phyloP scores from a whole-genome alignment of 139 green algal species.

The Closterium sp. region DNA sequence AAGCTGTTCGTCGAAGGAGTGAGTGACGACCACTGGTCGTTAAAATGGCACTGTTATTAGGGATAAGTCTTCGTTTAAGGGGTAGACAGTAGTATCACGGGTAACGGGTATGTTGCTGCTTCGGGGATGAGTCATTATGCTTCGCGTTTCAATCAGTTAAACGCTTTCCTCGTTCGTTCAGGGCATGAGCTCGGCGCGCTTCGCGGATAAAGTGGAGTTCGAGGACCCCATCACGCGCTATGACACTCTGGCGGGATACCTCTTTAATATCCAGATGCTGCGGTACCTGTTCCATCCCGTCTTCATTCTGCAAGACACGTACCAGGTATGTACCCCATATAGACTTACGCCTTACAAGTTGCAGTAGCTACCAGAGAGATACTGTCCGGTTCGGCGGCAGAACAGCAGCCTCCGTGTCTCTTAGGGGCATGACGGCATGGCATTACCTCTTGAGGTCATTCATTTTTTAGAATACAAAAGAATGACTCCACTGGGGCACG shows the following conservation, averaged over 20 bases:
- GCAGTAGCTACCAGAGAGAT: neutral
- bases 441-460: neutral
- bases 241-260: conserved; percentile 63
- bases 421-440: neutral
- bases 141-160: neutral
- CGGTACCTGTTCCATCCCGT: conserved; percentile 66
- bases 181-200: conserved; percentile 18
- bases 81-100: neutral
- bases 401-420: neutral
- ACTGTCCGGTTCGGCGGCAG: neutral
- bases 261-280: conserved; percentile 80
- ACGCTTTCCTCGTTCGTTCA: neutral
- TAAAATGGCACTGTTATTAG: neutral
- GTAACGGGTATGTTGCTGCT: neutral
- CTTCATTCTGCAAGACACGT: conserved; percentile 69
- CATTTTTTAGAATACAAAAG: too few relatives aligned
- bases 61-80: neutral
- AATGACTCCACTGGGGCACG: too few relatives aligned
- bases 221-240: conserved; percentile 64
- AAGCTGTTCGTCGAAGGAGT: conserved; percentile 10
- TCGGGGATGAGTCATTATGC: neutral
- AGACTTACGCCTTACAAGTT: neutral
- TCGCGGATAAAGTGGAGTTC: conserved; percentile 38
- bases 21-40: neutral
- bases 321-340: conserved; percentile 26